Percentiles rank a stretch among this genome's conserved stretches.
Conservation (phyloP, 306 rosid genomes). For the Vicia sativa region DNA sequence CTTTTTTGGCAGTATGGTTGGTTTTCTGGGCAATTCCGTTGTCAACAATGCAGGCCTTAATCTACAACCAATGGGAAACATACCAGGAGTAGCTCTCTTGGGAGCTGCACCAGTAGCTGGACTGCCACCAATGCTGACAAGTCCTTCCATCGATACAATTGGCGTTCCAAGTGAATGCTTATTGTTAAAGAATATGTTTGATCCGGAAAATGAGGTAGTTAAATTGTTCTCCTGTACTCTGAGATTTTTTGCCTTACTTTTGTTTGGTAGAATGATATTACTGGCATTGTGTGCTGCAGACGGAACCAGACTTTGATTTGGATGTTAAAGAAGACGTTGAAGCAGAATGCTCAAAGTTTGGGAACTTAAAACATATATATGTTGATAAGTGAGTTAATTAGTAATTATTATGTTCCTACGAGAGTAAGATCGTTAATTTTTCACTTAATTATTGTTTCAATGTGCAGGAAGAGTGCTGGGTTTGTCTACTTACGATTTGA, state of each 20-base stretch:
- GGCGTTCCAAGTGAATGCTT: conserved; percentile 94
- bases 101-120: too few relatives aligned
- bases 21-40: conserved; percentile 56
- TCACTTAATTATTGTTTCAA: conserved; percentile 1
- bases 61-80: conserved; percentile 46
- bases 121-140: too few relatives aligned
- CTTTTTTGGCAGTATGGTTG: conserved; percentile 60
- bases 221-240: background rate
- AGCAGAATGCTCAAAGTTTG: conserved; percentile 87
- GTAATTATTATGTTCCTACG: conserved; percentile 2
- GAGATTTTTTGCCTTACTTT: background rate
- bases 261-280: conserved; percentile 28
- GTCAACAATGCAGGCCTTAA: conserved; percentile 52
- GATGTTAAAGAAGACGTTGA: conserved; percentile 92
- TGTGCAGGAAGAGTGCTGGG: conserved; percentile 78
- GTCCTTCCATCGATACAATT: conserved; percentile 56
- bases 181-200: conserved; percentile 86
- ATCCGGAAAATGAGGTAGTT: conserved; percentile 84
- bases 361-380: conserved; percentile 67
- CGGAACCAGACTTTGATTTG: conserved; percentile 79
- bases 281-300: conserved; percentile 51
- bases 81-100: too few relatives aligned
- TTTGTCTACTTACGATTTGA: conserved; percentile 74
- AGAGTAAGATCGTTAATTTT: background rate
- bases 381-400: conserved; percentile 78